Evolutionary conservation across 164 flowering plant species (phyloP).

Genomic region (Chimonanthus salicifolius): DNA sequence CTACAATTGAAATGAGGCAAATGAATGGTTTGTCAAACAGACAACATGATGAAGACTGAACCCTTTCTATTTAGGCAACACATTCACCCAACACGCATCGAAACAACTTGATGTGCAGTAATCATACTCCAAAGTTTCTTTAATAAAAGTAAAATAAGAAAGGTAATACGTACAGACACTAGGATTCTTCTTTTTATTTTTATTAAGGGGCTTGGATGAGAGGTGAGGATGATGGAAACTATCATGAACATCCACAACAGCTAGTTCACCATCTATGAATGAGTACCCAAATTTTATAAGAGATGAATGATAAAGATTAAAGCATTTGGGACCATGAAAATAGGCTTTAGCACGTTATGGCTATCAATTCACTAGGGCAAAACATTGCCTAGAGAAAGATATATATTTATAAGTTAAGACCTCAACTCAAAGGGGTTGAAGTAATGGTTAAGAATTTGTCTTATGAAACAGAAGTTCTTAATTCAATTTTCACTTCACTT

Average conservation of each 20-base stretch:
- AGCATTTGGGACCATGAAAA: slow-evolving; percentile 1
- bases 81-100: not conserved
- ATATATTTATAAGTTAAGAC: no score
- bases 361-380: not conserved
- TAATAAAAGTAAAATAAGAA: no score
- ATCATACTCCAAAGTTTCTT: not conserved
- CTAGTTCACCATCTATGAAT: not conserved
- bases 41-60: not conserved
- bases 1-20: not conserved
- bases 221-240: not conserved
- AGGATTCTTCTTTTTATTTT: no score
- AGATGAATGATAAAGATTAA: not conserved
- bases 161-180: no score
- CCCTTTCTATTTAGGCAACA: not conserved
- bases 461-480: no score
- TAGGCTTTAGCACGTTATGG: not conserved
- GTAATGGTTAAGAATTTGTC: no score
- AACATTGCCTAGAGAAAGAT: no score
- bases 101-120: no score
- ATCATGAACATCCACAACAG: not conserved
- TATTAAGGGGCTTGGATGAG: no score
- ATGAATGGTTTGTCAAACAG: not conserved
- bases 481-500: no score
- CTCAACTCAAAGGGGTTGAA: no score
- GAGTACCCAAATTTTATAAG: slow-evolving; percentile 3